Base-by-base conservation (phyloP, 148 eudicot species). In the Cornus suecica region DNA sequence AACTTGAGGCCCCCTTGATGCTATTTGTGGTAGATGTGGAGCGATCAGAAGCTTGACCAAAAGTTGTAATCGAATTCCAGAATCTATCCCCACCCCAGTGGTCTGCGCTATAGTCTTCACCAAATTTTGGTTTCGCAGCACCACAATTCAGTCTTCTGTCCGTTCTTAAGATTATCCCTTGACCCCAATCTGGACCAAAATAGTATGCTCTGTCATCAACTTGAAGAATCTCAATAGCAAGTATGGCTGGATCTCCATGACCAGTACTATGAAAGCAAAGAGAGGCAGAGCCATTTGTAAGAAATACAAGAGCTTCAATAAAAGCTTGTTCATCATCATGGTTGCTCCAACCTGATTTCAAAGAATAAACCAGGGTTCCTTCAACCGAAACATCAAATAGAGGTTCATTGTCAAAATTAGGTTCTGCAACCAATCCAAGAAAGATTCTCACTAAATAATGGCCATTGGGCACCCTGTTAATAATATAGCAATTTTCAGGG, bases 241-340 rank as follows among this genome's bases (percentile, higher is more conserved):
- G 84, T 41, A 96, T 76, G 37, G 98, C 91, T 26, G 99, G 99
- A 83, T 91, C 94, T 69, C 99, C 99, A 41, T 96, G 99, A 66
- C 99, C 99, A 15, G 99, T 96, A 79, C 99, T 91, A 60, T 96
- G 99, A 85, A 96, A 93, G 87, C 99, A 96, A 73, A 96, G 76
- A 23, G 97, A 83, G 25, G 90, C 91, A 10, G 90, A 85, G 34
- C 92, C 87, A 76, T 83, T 88, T 28, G 79, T 72, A 32, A 96
- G 89, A 85, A 90, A 93, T 72, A 90, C 83, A 52, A 93, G 74
- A 48, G 90, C 90, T 83, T 96, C 99, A 34, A 93, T 85, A 74
- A 91, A 96, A 29, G 90, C 94, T 54, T 77, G 86, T 74, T 91
- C 98, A 77, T 88, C 90, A 71, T 91, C 94, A 37, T 88, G 83